Evolutionary conservation across 139 green algal species (phyloP).

Genomic region (Closterium sp.): DNA sequence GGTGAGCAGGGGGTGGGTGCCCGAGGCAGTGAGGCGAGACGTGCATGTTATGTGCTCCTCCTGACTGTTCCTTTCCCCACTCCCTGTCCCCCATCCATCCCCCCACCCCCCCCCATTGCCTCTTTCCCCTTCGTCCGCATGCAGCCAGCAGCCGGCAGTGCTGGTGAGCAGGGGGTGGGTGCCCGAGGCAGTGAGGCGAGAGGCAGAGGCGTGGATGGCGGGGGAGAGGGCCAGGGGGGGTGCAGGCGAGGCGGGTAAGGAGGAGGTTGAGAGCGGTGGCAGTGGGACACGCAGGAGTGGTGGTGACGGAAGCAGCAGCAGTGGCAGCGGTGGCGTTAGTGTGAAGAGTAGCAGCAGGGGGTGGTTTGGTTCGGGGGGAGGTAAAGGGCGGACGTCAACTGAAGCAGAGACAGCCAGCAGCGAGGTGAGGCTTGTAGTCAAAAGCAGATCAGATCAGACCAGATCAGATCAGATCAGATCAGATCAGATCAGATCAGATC

Average conservation of each 20-base stretch:
- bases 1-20: no score
- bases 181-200: slow-evolving; percentile 35
- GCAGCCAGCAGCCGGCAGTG: slow-evolving; percentile 41
- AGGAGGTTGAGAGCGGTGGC: neutral
- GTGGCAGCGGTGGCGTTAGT: no score
- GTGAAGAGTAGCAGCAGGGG: neutral
- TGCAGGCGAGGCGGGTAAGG: neutral
- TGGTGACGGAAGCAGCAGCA: no score
- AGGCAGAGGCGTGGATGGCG: neutral
- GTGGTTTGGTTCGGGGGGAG: neutral
- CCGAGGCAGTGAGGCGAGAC: no score
- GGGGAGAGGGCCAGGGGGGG: neutral
- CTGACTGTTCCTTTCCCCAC: no score
- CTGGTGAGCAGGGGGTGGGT: slow-evolving; percentile 81
- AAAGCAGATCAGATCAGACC: neutral
- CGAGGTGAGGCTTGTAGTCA: neutral
- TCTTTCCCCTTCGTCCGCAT: no score
- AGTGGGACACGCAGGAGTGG: neutral
- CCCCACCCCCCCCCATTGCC: no score
- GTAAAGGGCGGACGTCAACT: neutral
- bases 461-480: neutral
- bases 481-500: neutral
- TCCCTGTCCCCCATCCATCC: no score
- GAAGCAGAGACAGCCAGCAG: neutral
- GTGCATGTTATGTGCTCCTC: no score